These are phyloP conservation scores for Xylariales sp. DNA, from an alignment of 2,329 filamentous ascomycete genomes.

Conservation along the genomic window DNA sequence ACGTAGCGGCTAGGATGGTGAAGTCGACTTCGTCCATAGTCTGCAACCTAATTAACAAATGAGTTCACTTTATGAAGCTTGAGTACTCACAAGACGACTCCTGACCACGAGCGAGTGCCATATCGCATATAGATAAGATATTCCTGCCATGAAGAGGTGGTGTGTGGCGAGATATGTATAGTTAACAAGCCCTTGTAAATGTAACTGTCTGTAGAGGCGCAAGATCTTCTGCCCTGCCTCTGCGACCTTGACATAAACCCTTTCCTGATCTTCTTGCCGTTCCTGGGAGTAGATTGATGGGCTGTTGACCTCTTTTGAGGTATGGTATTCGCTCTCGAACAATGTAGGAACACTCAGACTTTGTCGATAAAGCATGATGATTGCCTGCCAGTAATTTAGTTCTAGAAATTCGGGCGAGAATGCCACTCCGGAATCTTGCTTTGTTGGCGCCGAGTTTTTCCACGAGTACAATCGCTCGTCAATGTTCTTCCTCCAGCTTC, in stretches of 20 bases:
- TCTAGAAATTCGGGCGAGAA: slow-evolving; percentile 93
- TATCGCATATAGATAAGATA: slow-evolving; percentile 95
- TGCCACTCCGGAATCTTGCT: slow-evolving; percentile 82
- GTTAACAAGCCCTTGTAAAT: slow-evolving; percentile 89
- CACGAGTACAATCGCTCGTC: slow-evolving; percentile 85
- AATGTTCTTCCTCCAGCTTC: slow-evolving; percentile 88
- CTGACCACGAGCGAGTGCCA: slow-evolving; percentile 95
- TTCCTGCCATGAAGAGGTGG: slow-evolving; percentile 96
- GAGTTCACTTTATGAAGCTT: slow-evolving; percentile 26
- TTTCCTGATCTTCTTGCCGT: slow-evolving; percentile 83
- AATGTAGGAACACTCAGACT: slow-evolving; percentile 87
- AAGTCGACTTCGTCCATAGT: slow-evolving; percentile 98
- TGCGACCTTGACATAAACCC: slow-evolving; percentile 93
- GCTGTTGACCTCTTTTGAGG: slow-evolving; percentile 72
- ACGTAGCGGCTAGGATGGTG: slow-evolving; percentile 91
- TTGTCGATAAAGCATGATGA: slow-evolving; percentile 95
- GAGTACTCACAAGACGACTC: slow-evolving; percentile 78
- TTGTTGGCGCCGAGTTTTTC: slow-evolving; percentile 84
- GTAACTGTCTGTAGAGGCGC: slow-evolving; percentile 88
- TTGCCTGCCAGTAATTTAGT: slow-evolving; percentile 96
- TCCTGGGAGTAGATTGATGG: slow-evolving; percentile 72
- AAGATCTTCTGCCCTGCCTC: slow-evolving; percentile 94
- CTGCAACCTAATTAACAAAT: slow-evolving; percentile 54
- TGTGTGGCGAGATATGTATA: slow-evolving; percentile 97
- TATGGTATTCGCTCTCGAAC: slow-evolving; percentile 81